A percentile compares a stretch with the other conserved stretches of the same genome.
These are phyloP conservation scores for Talaromyces rugulosus DNA, from an alignment of 2,329 filamentous ascomycete genomes.

Conservation along the genomic window DNA sequence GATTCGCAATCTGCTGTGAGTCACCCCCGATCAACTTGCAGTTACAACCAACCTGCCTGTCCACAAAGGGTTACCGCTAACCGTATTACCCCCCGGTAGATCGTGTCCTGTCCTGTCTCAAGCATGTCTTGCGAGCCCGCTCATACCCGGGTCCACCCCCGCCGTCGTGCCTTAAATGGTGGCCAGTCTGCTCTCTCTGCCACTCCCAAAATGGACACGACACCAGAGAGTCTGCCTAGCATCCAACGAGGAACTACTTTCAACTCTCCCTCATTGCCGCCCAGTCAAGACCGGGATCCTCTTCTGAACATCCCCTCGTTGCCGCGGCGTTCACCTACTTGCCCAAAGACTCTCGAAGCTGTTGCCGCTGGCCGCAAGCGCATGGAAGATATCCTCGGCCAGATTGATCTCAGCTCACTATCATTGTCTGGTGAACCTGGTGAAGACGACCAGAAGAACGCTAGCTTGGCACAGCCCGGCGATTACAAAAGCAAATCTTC, in stretches of 20 bases:
- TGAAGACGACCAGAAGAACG: not conserved
- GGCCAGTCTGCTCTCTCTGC: constrained; percentile 24
- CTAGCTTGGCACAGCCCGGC: not conserved
- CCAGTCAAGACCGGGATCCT: constrained; percentile 38
- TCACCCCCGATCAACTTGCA: not conserved
- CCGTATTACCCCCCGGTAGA: not conserved
- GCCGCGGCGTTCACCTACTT: constrained; percentile 62
- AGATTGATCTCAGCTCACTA: constrained; percentile 61
- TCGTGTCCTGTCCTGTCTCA: constrained; percentile 16
- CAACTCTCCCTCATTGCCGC: constrained; percentile 41
- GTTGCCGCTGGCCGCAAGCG: constrained; percentile 66
- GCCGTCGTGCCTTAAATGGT: constrained; percentile 31
- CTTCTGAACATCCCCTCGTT: constrained; percentile 46
- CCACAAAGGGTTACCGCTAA: not conserved
- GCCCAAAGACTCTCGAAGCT: constrained; percentile 55
- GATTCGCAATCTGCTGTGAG: not conserved
- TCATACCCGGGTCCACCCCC: constrained; percentile 29
- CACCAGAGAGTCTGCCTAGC: constrained; percentile 19
- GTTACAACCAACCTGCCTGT: not conserved
- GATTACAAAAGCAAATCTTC: constrained; percentile 19
- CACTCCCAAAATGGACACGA: constrained; percentile 16
- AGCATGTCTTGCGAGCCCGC: constrained; percentile 17
- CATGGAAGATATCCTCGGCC: constrained; percentile 61
- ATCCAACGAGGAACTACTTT: constrained; percentile 69
- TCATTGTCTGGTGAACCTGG: constrained; percentile 24